Base-by-base conservation (phyloP, 495 filamentous ascomycete species). In the Podospora pseudoanserina region DNA sequence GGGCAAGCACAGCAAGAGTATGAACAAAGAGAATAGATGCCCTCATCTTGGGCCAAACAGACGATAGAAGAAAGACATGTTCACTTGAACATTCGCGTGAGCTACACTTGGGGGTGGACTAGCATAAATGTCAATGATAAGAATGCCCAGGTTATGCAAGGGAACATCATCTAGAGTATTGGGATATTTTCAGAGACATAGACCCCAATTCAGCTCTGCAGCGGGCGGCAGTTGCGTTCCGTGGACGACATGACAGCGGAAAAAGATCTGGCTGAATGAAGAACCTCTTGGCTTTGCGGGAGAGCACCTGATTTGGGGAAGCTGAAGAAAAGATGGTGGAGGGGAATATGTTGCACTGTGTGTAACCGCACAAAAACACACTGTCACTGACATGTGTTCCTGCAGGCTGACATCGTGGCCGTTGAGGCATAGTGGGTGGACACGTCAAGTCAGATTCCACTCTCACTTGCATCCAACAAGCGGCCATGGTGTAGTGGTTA, bases 401-500 rank as follows among this genome's bases (percentile, higher is more conserved):
- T 39, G 34, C 34, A 39, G 39, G 9, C 39, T 1, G 2, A 49
- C 39, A 49, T 16, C 39, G 39, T 49, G 39, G 39, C 9, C 39
- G 39, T 11, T 49, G 39, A 49, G 39, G 39, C 39, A 49, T 11
- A 49, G 39, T 49, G 6, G 13, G 39, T 49, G 13, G 39, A 18
- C 18, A 28, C 59, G 27, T 16, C 20, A 61, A 30, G 26, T 34
- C 5, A 18, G 59, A 61, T 61, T 61, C 20, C 62, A 57, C 26
- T 32, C 28, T 30, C 28, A 9, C n/a, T 30, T 44, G 1, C 63
- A 54, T 56, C 58, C 23, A 19, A 58, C 15, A 53, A 58, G 56
- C 65, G 65, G 65, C 65, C 56, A 66, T 66, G 65, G 56, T 66
- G 65, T 66, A 66, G 65, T 66, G 65, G 65, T 66, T 60, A 60